These are phyloP conservation scores for Pleurotus platypus DNA, from an alignment of 768 basidiomycete species.

Conservation along the genomic window DNA sequence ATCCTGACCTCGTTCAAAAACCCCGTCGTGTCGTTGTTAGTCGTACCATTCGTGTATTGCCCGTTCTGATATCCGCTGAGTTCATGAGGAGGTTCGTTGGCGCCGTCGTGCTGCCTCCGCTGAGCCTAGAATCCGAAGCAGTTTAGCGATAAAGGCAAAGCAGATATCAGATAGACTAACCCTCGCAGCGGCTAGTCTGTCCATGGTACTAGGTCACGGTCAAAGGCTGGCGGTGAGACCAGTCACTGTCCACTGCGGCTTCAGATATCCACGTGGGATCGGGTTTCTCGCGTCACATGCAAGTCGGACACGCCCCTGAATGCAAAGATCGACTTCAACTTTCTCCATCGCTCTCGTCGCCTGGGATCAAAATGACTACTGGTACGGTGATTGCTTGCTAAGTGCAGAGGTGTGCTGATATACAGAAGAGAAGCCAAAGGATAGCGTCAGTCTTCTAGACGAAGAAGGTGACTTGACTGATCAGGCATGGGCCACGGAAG, in stretches of 20 bases:
- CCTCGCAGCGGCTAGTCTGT: conserved; percentile 9
- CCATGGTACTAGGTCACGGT: neutral
- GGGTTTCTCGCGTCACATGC: no score
- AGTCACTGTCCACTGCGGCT: no score
- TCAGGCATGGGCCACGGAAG: conserved; percentile 37
- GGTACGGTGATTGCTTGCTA: no score
- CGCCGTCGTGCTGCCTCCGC: conserved; percentile 8
- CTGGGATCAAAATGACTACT: no score
- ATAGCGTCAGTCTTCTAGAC: conserved; percentile 54
- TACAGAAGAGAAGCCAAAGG: neutral
- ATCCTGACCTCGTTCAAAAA: conserved; percentile 10
- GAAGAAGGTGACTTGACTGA: conserved; percentile 66
- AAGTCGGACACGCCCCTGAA: no score
- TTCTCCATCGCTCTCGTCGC: no score
- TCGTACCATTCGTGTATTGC: neutral
- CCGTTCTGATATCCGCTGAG: neutral
- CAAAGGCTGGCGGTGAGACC: neutral
- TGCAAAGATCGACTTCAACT: no score
- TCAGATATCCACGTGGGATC: no score
- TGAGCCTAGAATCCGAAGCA: conserved; percentile 8
- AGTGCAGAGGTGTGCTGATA: no score
- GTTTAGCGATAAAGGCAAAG: neutral
- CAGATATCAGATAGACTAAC: neutral
- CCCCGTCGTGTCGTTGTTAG: neutral
- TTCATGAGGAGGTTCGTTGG: conserved; percentile 7